Evolutionary conservation across 306 rosid genomes (phyloP).

Genomic region (Hippophae rhamnoides): DNA sequence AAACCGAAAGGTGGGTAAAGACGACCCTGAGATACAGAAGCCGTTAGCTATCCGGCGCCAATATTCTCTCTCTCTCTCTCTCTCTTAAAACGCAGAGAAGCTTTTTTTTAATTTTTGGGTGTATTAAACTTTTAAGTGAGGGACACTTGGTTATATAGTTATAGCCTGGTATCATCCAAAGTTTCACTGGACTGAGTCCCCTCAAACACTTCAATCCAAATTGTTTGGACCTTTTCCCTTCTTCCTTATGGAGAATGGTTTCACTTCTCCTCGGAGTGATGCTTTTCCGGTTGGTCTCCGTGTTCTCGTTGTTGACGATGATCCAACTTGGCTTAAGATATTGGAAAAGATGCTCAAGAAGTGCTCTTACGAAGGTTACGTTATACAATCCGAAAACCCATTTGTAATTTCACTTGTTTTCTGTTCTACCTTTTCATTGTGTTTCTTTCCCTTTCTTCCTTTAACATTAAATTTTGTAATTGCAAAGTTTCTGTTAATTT

Average conservation of each 20-base stretch:
- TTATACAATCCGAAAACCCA: neutral
- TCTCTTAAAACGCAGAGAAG: constrained; percentile 35
- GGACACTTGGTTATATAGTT: constrained; percentile 12
- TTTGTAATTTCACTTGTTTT: neutral
- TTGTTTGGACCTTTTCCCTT: constrained; percentile 1
- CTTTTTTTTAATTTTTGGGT: constrained; percentile 4
- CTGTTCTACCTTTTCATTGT: neutral
- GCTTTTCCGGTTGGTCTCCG: constrained; percentile 84
- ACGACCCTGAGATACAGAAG: constrained; percentile 28
- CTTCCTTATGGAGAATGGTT: constrained; percentile 63
- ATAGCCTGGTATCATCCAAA: constrained; percentile 10
- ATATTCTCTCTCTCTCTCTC: constrained; percentile 30
- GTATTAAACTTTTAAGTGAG: constrained; percentile 3
- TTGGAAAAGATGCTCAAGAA: constrained; percentile 97
- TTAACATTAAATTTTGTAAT: neutral
- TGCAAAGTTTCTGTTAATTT: neutral
- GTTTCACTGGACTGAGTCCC: constrained; percentile 17
- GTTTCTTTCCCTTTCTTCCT: neutral
- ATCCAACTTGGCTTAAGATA: constrained; percentile 92
- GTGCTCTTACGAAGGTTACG: constrained; percentile 73
- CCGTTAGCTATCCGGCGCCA: constrained; percentile 68
- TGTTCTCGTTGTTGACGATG: constrained; percentile 92
- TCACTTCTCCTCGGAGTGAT: constrained; percentile 62
- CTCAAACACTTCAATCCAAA: constrained; percentile 11
- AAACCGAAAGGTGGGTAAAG: constrained; percentile 20